A percentile compares a stretch with the other conserved stretches of the same genome.
Evolutionary conservation across 345 rosid genomes (phyloP).

Genomic region (Eucalyptus sp.): DNA sequence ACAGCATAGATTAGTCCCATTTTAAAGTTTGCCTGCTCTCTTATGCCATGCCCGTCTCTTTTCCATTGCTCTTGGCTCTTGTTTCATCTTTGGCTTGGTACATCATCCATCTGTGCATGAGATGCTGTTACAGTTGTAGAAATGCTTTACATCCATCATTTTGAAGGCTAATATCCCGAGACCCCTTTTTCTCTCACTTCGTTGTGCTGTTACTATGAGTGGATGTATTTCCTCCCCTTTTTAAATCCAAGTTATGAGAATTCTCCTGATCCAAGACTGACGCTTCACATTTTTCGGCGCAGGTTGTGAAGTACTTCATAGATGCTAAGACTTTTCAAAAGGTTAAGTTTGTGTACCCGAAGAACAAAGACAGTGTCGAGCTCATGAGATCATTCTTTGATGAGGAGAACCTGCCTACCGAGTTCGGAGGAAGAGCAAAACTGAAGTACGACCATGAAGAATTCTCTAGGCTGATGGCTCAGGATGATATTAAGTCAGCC

Average conservation of each 20-base stretch:
- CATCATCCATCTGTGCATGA: background rate
- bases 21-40: background rate
- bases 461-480: constrained; percentile 62
- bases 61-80: background rate
- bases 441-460: constrained; percentile 75
- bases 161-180: background rate
- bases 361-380: constrained; percentile 67
- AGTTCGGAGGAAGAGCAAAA: constrained; percentile 76
- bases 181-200: background rate
- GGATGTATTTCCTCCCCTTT: background rate
- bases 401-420: constrained; percentile 70
- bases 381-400: constrained; percentile 68
- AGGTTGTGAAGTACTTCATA: constrained; percentile 84
- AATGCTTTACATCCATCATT: background rate
- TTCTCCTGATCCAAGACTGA: background rate
- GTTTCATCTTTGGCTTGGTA: background rate
- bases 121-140: background rate
- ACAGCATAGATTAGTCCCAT: background rate
- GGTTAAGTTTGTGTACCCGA: constrained; percentile 92
- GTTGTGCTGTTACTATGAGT: background rate
- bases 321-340: constrained; percentile 81
- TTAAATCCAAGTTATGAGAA: background rate
- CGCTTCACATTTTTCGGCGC: background rate
- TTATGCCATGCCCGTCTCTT: background rate
- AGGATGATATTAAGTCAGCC: constrained; percentile 64